Percentiles rank a stretch among this genome's conserved stretches.
Evolutionary conservation across 2,329 filamentous ascomycete genomes (phyloP).

Genomic region (Calycina marina): DNA sequence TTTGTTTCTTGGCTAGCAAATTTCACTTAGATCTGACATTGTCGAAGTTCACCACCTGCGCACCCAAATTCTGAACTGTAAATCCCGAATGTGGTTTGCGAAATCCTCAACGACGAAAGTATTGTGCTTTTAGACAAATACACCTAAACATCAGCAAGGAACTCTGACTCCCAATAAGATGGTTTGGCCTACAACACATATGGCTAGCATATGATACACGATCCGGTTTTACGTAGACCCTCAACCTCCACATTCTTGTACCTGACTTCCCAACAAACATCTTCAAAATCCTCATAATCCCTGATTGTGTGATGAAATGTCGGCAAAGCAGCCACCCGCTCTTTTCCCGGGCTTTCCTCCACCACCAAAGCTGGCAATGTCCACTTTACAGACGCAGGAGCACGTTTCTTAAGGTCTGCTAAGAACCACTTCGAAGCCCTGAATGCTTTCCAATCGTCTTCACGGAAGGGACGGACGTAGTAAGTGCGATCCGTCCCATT

Average conservation of each 20-base stretch:
- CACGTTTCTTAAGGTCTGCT: slow-evolving; percentile 6
- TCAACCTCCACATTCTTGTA: slow-evolving; percentile 17
- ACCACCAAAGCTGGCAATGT: slow-evolving; percentile 18
- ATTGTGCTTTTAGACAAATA: no score
- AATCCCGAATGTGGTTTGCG: no score
- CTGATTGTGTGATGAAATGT: slow-evolving; percentile 10
- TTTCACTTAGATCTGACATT: no score
- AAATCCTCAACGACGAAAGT: no score
- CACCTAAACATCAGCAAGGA: no score
- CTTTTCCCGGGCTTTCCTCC: slow-evolving; percentile 3
- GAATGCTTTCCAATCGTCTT: slow-evolving; percentile 9
- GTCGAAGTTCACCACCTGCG: no score
- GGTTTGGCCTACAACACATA: no score
- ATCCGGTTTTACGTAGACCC: slow-evolving; percentile 1
- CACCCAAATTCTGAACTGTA: no score
- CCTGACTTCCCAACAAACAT: slow-evolving; percentile 14
- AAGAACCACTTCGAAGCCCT: slow-evolving; percentile 2
- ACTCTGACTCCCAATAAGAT: no score
- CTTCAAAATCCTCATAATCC: neutral
- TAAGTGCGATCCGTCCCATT: slow-evolving; percentile 6
- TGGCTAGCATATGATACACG: no score
- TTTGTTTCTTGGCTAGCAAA: no score
- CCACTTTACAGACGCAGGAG: slow-evolving; percentile 15
- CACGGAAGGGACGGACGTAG: slow-evolving; percentile 10
- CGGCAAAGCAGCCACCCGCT: slow-evolving; percentile 15